phyloP scores from a whole-genome alignment of 768 basidiomycete species.

The Lanmaoa pseudosensibilis region DNA sequence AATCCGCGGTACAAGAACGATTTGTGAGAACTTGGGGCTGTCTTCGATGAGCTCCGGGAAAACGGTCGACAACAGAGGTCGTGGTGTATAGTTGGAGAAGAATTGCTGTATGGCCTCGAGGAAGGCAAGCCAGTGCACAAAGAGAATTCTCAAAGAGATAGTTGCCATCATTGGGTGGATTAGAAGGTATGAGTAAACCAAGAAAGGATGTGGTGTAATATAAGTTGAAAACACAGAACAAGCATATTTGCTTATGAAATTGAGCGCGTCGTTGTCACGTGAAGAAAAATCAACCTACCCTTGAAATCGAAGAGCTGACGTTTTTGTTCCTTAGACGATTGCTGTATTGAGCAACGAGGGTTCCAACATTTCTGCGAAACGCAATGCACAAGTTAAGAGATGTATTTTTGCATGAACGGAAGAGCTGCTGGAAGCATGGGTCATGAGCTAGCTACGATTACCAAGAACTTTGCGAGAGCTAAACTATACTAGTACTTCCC shows the following conservation, averaged over 20 bases:
- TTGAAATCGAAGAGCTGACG: background rate
- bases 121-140: conserved; percentile 17
- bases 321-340: no score
- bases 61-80: conserved; percentile 9
- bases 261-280: conserved; percentile 23
- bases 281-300: conserved; percentile 17
- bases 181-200: background rate
- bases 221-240: background rate
- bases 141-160: conserved; percentile 5
- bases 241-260: no score
- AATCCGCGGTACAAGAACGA: background rate
- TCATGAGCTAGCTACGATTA: background rate
- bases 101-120: conserved; percentile 11
- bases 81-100: conserved; percentile 9
- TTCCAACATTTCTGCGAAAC: background rate
- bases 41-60: conserved; percentile 7
- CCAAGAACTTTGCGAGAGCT: background rate
- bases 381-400: no score
- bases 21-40: background rate
- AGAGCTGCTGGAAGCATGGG: background rate
- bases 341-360: background rate
- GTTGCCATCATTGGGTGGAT: background rate
- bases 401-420: no score
- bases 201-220: background rate
- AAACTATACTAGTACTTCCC: background rate